Evolutionary conservation across 352 stramenopile genomes (phyloP).

Genomic region (Globisporangium cylindrosporum): DNA sequence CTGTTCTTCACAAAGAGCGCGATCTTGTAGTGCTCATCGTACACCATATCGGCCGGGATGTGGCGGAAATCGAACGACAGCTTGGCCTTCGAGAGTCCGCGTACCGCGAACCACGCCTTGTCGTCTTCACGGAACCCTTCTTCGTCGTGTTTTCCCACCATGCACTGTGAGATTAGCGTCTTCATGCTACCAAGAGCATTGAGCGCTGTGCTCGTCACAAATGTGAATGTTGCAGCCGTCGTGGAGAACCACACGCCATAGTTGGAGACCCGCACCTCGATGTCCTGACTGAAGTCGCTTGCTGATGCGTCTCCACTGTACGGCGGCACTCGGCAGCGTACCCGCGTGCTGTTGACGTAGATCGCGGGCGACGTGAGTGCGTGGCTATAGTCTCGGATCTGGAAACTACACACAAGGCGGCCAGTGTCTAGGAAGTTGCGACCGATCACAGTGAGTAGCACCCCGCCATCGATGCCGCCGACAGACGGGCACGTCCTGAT

Average conservation of each 20-base stretch:
- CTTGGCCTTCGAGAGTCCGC: slow-evolving; percentile 90
- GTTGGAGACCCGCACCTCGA: slow-evolving; percentile 79
- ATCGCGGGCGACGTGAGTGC: slow-evolving; percentile 41
- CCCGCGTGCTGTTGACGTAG: slow-evolving; percentile 81
- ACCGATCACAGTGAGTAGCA: slow-evolving; percentile 91
- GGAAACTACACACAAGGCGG: slow-evolving; percentile 86
- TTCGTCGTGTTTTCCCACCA: slow-evolving; percentile 40
- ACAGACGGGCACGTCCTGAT: slow-evolving; percentile 82
- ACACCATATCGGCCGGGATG: slow-evolving; percentile 88
- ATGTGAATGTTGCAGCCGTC: slow-evolving; percentile 50
- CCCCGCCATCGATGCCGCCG: slow-evolving; percentile 33
- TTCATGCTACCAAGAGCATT: slow-evolving; percentile 20
- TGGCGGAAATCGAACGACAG: slow-evolving; percentile 95
- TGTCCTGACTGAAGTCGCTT: slow-evolving; percentile 11
- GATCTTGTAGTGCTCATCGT: slow-evolving; percentile 95
- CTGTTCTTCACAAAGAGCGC: slow-evolving; percentile 95
- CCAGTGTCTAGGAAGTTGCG: slow-evolving; percentile 91
- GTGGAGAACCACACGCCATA: slow-evolving; percentile 72
- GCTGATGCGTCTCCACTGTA: slow-evolving; percentile 35
- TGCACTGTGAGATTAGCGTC: slow-evolving; percentile 32
- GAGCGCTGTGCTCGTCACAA: slow-evolving; percentile 25
- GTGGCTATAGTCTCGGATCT: slow-evolving; percentile 25
- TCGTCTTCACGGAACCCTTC: slow-evolving; percentile 82
- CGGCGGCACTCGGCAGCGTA: slow-evolving; percentile 74
- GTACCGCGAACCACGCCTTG: slow-evolving; percentile 91